These are phyloP conservation scores for Chaetomium sp. DNA, from an alignment of 2,329 filamentous ascomycete genomes.

Conservation along the genomic window DNA sequence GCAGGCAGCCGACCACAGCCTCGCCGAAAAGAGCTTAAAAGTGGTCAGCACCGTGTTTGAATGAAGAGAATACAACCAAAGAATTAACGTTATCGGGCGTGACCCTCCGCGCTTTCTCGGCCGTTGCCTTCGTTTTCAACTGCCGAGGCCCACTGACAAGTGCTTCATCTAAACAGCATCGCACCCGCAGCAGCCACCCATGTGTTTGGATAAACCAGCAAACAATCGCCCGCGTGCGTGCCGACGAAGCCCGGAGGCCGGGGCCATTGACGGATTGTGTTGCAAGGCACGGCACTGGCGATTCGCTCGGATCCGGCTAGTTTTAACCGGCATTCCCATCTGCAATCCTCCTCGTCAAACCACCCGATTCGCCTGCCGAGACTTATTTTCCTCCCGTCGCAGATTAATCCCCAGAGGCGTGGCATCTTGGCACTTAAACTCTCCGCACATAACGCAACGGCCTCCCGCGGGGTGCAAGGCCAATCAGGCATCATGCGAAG, in stretches of 20 bases:
- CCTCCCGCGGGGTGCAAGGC: not conserved
- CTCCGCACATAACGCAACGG: no score
- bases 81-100: no score
- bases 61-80: no score
- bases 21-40: no score
- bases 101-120: no score
- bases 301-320: not conserved
- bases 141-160: conserved; percentile 1
- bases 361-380: conserved; percentile 15
- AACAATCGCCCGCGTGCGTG: no score
- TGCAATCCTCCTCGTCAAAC: conserved; percentile 7
- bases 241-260: no score
- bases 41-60: no score
- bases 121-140: not conserved
- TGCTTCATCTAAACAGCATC: not conserved
- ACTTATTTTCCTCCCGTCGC: conserved; percentile 11
- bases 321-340: conserved; percentile 15
- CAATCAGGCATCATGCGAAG: not conserved
- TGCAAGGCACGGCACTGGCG: not conserved
- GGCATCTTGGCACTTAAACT: conserved; percentile 7
- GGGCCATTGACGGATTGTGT: not conserved
- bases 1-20: no score
- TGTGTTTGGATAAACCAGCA: conserved; percentile 1
- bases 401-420: conserved; percentile 22
- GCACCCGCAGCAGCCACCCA: not conserved